Conservation (phyloP, 75 land plant genomes). For the Pinus tabuliformis region DNA sequence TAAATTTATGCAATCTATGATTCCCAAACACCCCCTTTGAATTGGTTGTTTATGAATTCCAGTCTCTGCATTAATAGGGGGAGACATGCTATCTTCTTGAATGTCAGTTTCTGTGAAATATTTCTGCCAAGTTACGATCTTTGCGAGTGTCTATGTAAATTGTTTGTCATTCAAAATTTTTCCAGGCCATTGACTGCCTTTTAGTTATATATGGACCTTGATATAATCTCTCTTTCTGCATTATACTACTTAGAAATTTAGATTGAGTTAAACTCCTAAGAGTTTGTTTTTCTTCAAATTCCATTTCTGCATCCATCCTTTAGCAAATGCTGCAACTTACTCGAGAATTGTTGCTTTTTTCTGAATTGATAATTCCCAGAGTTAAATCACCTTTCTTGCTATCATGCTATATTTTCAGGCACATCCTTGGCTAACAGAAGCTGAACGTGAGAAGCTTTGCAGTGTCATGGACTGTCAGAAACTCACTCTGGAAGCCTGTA, state of each 20-base stretch:
- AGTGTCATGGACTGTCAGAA: conserved; percentile 78
- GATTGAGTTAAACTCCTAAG: neutral
- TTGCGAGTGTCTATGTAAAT: neutral
- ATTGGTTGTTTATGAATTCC: too few relatives aligned
- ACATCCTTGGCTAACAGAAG: conserved; percentile 71
- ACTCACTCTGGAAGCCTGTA: conserved; percentile 87
- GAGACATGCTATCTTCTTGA: too few relatives aligned
- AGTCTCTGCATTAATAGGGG: too few relatives aligned
- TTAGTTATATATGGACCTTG: neutral
- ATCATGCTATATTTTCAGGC: conserved; percentile 35
- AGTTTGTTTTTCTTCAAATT: neutral
- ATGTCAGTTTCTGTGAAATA: neutral
- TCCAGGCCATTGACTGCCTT: neutral
- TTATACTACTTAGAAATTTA: neutral
- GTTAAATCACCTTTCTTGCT: neutral
- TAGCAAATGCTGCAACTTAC: too few relatives aligned
- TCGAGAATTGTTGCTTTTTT: neutral
- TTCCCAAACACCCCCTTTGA: too few relatives aligned
- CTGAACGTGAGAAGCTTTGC: conserved; percentile 64
- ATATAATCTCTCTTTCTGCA: neutral
- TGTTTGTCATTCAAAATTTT: neutral
- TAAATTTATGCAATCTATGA: too few relatives aligned
- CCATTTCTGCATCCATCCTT: neutral
- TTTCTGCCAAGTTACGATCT: neutral
- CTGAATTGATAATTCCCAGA: neutral